Evolutionary conservation across 208 protist genomes (phyloP).

Genomic region (Crithidia brevicula): DNA sequence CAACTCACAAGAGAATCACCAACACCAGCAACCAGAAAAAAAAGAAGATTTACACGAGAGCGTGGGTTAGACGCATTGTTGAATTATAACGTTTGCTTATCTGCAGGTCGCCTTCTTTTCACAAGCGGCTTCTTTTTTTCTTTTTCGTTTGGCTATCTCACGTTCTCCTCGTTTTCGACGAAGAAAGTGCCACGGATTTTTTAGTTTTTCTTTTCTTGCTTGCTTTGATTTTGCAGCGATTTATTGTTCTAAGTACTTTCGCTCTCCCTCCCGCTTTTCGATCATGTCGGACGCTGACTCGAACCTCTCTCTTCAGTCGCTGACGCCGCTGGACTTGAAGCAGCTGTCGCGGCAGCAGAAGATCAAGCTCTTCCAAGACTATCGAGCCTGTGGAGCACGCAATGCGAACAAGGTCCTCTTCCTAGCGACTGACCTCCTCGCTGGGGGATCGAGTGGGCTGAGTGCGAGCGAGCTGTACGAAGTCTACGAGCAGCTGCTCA

Average conservation of each 20-base stretch:
- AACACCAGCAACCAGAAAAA: too few species aligned
- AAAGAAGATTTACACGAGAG: too few species aligned
- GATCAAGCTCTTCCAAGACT: constrained; percentile 57
- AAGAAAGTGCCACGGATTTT: too few species aligned
- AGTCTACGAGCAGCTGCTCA: constrained; percentile 81
- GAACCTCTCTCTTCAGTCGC: constrained; percentile 38
- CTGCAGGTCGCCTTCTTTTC: too few species aligned
- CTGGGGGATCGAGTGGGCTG: constrained; percentile 59
- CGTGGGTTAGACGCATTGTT: too few species aligned
- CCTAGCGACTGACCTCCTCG: constrained; percentile 77
- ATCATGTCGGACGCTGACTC: constrained; percentile 17
- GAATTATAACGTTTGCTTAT: too few species aligned
- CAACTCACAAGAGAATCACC: too few species aligned
- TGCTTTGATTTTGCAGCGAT: neutral
- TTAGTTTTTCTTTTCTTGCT: neutral
- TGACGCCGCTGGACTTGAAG: constrained; percentile 80
- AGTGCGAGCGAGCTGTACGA: constrained; percentile 55
- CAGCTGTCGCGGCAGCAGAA: constrained; percentile 71
- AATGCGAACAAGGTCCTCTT: constrained; percentile 76
- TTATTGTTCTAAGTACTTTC: constrained; percentile 6
- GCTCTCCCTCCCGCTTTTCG: neutral
- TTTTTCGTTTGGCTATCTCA: too few species aligned
- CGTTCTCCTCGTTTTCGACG: too few species aligned
- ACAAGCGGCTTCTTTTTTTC: too few species aligned
- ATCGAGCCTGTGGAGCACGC: constrained; percentile 49